These are phyloP conservation scores for Apiospora saccharicola DNA, from an alignment of 2,329 filamentous ascomycete genomes.

Conservation along the genomic window DNA sequence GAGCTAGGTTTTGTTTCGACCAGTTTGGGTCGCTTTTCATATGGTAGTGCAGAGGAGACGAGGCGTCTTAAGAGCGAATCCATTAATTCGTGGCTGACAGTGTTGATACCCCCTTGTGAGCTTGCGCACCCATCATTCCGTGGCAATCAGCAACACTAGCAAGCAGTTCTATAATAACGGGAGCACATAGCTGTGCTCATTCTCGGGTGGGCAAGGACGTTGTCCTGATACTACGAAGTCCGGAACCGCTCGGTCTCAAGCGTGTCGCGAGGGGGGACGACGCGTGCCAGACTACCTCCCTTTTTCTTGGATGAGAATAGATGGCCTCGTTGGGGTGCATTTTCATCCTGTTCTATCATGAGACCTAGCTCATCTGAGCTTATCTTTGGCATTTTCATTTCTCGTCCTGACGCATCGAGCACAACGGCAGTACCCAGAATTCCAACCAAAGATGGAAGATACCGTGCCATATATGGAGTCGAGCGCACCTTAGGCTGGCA, in stretches of 20 bases:
- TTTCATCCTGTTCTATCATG: constrained; percentile 6
- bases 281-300: not conserved
- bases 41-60: not conserved
- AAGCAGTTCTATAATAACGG: constrained; percentile 2
- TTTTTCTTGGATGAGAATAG: constrained; percentile 3
- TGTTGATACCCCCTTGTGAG: not conserved
- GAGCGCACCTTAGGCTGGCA: not conserved
- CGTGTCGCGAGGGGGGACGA: not conserved
- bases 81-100: constrained; percentile 12
- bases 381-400: not conserved
- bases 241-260: not conserved
- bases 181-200: not conserved
- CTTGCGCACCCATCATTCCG: constrained; percentile 5
- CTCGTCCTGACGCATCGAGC: constrained; percentile 1
- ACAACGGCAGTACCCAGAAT: not conserved
- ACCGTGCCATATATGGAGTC: not conserved
- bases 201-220: not conserved
- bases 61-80: not conserved
- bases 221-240: not conserved
- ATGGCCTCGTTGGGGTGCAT: constrained; percentile 13
- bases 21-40: not conserved
- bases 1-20: not conserved
- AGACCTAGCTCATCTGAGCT: constrained; percentile 8
- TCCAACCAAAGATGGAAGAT: not conserved
- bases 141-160: constrained; percentile 15